Base-by-base conservation (phyloP, 345 rosid genomes). In the Acer campestre region DNA sequence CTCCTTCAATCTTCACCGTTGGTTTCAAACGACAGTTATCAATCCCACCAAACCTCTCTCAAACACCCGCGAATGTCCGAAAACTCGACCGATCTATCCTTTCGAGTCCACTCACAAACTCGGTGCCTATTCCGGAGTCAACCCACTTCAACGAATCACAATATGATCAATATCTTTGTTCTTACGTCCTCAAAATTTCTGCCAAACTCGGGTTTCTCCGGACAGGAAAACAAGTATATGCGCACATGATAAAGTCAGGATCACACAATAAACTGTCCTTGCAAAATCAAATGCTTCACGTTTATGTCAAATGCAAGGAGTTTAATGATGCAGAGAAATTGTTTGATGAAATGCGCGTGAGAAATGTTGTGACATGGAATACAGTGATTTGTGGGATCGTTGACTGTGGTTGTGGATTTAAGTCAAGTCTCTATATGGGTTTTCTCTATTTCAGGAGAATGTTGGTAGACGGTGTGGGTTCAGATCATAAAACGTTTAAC, bases 311-410 rank as follows among this genome's bases (percentile, higher is more conserved):
- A 82, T 68, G 81, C 71, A 80, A 70, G 53, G 78, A 53, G 25
- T 72, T 83, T 68, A 1, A 64, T 10, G 62, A 78, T 48, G 88
- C 80, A 35, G 82, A 79, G 74, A 86, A 65, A 31, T 64, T 91
- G 79, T 87, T 94, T 82, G 90, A 90, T 56, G 97, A 91, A 92
- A 91, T 94, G 87, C 81, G 22, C 69, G 71, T 77, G 58, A 88
- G 87, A 81, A 85, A 93, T 70, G 73, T 86, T 49, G 91, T 92
- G 67, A 84, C 90, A 3, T 94, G 90, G 94, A 91, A 89, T 81
- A 88, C 89, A 2, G 46, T 88, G 81, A 89, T 91, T 69, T 86
- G 87, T 72, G 91, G 89, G 10, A 48, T 70, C 48, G 55, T 84
- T 11, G 71, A 80, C 18, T 42, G 77, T 10, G 79, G 72, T 31